These are phyloP conservation scores for Lizonia empirigonia DNA, from an alignment of 2,329 filamentous ascomycete genomes.

Conservation along the genomic window DNA sequence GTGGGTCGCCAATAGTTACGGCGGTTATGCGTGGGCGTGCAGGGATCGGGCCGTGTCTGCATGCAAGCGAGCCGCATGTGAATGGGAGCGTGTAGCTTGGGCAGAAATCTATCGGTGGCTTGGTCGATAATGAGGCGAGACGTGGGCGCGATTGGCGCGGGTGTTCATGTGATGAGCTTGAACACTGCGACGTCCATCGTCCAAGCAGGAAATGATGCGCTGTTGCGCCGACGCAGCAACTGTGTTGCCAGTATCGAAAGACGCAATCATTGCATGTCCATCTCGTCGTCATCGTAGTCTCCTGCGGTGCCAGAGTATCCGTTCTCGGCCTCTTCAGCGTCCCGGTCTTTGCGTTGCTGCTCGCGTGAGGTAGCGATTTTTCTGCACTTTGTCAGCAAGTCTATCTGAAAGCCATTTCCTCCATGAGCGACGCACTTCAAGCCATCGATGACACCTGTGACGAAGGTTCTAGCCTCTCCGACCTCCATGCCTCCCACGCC, in stretches of 20 bases:
- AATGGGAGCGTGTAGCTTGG: conserved; percentile 1
- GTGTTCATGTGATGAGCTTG: neutral
- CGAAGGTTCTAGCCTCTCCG: conserved; percentile 81
- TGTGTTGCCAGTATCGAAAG: neutral
- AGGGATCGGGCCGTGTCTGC: conserved; percentile 16
- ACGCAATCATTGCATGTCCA: conserved; percentile 43
- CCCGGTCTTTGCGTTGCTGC: conserved; percentile 74
- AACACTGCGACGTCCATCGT: neutral
- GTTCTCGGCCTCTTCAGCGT: conserved; percentile 68
- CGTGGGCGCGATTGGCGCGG: neutral
- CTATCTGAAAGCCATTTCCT: no score
- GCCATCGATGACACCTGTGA: conserved; percentile 85
- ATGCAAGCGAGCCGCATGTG: conserved; percentile 15
- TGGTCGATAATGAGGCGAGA: neutral
- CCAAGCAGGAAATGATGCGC: neutral
- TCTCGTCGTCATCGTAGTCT: conserved; percentile 63
- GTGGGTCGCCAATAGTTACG: conserved; percentile 16
- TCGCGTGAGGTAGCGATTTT: conserved; percentile 83
- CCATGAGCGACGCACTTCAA: conserved; percentile 57
- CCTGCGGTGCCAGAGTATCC: conserved; percentile 61
- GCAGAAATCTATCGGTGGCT: conserved; percentile 13
- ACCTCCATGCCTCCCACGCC: conserved; percentile 95
- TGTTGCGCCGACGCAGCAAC: neutral
- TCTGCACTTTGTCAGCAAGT: conserved; percentile 49
- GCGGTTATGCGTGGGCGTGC: conserved; percentile 16